Conservation (phyloP, 2,329 filamentous ascomycete genomes). For the Cercospora zeae-maydis region DNA sequence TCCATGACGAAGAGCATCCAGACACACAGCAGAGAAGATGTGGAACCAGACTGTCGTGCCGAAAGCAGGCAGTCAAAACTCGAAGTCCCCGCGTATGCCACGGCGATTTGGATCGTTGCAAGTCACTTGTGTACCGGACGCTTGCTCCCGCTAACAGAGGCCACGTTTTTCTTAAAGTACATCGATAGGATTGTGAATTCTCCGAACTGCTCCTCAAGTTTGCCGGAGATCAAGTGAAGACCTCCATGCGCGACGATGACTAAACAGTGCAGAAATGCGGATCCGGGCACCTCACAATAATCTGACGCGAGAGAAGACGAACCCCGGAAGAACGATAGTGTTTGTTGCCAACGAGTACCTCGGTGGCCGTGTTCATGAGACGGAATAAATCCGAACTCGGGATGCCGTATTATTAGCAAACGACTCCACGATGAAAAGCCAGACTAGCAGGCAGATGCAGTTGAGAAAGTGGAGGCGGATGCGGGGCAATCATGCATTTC, state of each 20-base stretch:
- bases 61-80: neutral
- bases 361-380: too few species aligned
- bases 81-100: neutral
- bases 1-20: neutral
- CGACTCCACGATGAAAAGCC: neutral
- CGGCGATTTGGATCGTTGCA: neutral
- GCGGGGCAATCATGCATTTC: neutral
- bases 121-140: neutral
- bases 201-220: neutral
- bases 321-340: too few species aligned
- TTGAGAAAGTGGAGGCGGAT: neutral
- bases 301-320: too few species aligned
- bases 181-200: neutral
- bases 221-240: too few species aligned
- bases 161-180: neutral
- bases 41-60: neutral
- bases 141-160: neutral
- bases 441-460: neutral
- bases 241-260: too few species aligned
- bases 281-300: too few species aligned
- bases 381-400: neutral
- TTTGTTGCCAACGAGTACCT: too few species aligned
- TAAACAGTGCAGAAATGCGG: too few species aligned
- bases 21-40: neutral
- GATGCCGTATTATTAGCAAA: neutral